Conservation (phyloP, 202 grass and related monocot genomes). For the Carex sylvatica region DNA sequence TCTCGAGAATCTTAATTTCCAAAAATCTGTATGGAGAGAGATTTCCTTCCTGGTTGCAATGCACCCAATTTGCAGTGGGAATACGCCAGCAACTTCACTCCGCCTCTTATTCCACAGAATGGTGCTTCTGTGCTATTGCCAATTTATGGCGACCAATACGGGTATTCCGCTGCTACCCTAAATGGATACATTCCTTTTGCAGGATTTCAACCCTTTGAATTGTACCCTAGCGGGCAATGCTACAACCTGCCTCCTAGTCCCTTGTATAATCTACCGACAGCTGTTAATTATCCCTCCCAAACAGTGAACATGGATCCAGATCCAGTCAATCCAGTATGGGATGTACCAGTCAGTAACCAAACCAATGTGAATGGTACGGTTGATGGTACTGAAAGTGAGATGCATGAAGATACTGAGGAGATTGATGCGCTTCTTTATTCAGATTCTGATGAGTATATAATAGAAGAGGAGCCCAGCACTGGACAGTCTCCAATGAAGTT, state of each 20-base stretch:
- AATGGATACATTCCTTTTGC: slow-evolving; percentile 1
- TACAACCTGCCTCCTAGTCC: slow-evolving; percentile 18
- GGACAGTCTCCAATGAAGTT: slow-evolving; percentile 39
- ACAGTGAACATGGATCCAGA: slow-evolving; percentile 15
- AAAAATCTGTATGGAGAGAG: slow-evolving; percentile 52
- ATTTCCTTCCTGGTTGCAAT: slow-evolving; percentile 49
- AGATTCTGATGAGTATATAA: slow-evolving; percentile 58
- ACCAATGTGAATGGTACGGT: slow-evolving; percentile 51
- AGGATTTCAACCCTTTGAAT: slow-evolving; percentile 10
- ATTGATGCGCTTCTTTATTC: slow-evolving; percentile 80
- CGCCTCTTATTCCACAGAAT: slow-evolving; percentile 35
- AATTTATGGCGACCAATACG: slow-evolving; percentile 30
- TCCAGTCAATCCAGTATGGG: slow-evolving; percentile 39
- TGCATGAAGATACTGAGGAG: slow-evolving; percentile 85
- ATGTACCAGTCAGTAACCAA: slow-evolving; percentile 63
- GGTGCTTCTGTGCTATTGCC: slow-evolving; percentile 36
- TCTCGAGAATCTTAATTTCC: slow-evolving; percentile 23
- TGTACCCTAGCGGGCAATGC: not conserved
- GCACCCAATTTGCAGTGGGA: slow-evolving; percentile 43
- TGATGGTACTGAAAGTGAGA: slow-evolving; percentile 40
- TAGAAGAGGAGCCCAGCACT: slow-evolving; percentile 35
- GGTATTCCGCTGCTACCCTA: slow-evolving; percentile 29
- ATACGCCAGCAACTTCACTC: slow-evolving; percentile 36
- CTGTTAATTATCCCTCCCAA: slow-evolving; percentile 9
- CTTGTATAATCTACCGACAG: slow-evolving; percentile 14